These are phyloP conservation scores for Lodderomyces elongisporus DNA, from an alignment of 1,139 yeast species.

Conservation along the genomic window DNA sequence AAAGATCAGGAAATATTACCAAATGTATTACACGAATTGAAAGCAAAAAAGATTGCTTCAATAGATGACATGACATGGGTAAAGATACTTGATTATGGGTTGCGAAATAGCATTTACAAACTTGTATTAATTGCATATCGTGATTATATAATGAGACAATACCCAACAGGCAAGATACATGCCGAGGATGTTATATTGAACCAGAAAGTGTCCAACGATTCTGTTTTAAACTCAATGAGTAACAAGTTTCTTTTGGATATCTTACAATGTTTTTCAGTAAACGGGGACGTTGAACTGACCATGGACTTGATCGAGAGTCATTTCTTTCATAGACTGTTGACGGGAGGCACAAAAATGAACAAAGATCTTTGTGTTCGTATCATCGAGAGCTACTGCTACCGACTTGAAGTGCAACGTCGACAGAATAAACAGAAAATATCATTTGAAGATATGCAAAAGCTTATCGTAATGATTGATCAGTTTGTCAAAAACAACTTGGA, in stretches of 20 bases:
- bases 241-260: slow-evolving; percentile 19
- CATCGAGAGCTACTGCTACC: slow-evolving; percentile 34
- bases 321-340: slow-evolving; percentile 27
- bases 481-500: slow-evolving; percentile 17
- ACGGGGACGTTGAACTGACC: slow-evolving; percentile 38
- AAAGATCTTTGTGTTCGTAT: slow-evolving; percentile 31
- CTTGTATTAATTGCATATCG: slow-evolving; percentile 28
- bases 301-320: slow-evolving; percentile 34
- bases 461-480: slow-evolving; percentile 30
- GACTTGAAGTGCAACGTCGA: background rate
- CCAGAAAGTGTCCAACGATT: slow-evolving; percentile 5
- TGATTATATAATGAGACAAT: slow-evolving; percentile 27
- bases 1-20: background rate
- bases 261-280: slow-evolving; percentile 27
- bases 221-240: slow-evolving; percentile 13
- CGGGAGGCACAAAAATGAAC: slow-evolving; percentile 31
- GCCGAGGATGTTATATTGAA: slow-evolving; percentile 22
- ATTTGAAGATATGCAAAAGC: slow-evolving; percentile 20
- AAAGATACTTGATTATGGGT: slow-evolving; percentile 20
- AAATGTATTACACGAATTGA: background rate
- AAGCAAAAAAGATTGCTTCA: slow-evolving; percentile 7
- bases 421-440: slow-evolving; percentile 1
- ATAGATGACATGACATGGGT: slow-evolving; percentile 20
- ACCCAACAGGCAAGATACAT: slow-evolving; percentile 17
- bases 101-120: slow-evolving; percentile 21